These are phyloP conservation scores for Coniochaeta pulveracea DNA, from an alignment of 2,329 filamentous ascomycete genomes.

Conservation along the genomic window DNA sequence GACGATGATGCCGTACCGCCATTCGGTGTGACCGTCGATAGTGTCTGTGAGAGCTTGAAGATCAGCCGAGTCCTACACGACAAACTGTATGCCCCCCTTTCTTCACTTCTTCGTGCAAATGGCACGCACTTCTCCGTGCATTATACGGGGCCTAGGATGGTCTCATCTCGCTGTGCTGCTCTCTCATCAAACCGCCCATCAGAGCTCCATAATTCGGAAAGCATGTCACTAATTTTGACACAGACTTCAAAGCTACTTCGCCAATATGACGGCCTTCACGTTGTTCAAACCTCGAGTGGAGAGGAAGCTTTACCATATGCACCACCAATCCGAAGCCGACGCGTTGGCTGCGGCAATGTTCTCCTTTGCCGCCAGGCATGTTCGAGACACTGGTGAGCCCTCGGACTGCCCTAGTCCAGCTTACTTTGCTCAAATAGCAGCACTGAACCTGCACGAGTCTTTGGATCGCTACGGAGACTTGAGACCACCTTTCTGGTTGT, in stretches of 20 bases:
- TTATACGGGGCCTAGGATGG: not conserved
- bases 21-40: conserved; percentile 6
- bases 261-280: conserved; percentile 19
- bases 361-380: conserved; percentile 15
- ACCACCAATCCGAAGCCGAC: conserved; percentile 11
- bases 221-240: too few relatives aligned
- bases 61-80: conserved; percentile 7
- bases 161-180: not conserved
- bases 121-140: not conserved
- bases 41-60: conserved; percentile 7
- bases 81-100: conserved; percentile 5
- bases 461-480: conserved; percentile 19
- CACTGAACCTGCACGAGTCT: conserved; percentile 16
- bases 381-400: conserved; percentile 4
- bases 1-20: not conserved
- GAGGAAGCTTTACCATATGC: conserved; percentile 13
- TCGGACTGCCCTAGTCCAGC: conserved; percentile 7
- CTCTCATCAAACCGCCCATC: too few relatives aligned
- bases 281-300: conserved; percentile 16
- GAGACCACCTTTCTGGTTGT: conserved; percentile 19
- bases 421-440: conserved; percentile 14
- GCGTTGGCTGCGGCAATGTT: conserved; percentile 20
- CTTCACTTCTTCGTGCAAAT: not conserved
- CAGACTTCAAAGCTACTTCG: conserved; percentile 16
- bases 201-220: too few relatives aligned